Base-by-base conservation (phyloP, 176 grass and related monocot genomes). In the Carex kokanica region DNA sequence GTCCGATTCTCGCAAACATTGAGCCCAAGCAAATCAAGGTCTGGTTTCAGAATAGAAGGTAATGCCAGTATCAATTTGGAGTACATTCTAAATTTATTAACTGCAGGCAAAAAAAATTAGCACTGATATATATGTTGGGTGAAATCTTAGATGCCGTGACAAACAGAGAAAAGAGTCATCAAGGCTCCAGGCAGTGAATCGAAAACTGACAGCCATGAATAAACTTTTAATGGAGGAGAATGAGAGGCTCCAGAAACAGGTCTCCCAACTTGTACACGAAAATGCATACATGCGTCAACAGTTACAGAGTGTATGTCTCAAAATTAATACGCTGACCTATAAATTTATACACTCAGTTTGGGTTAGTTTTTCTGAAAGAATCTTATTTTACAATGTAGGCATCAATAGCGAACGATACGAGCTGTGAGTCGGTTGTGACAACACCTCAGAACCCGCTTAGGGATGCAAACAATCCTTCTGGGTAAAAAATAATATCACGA, bases 191-290 rank as follows among this genome's bases (percentile, higher is more conserved):
- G 86, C 93, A 0, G 97, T 99, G 64, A 99, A 99, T 86, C 88
- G 97, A 92, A 99, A 99, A 75, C 59, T 99, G 83, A 89, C 88
- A 1, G 97, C 97, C 11, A 96, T 99, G 93, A 99, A 99, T 70
- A 99, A 99, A 83, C 97, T 99, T 78, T 85, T 99, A 29, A 96
- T 99, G 97, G 97, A 99, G 69, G 97, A 99, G 82, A 99, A 99
- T 60, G 97, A 96, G 49, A 88, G 97, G 58, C 90, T 99, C 32
- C 97, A 96, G 88, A 99, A 99, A 87, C 93, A 99, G 89, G 97
- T 96, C 12, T 89, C 93, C 18, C 97, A 96, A 82, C 85, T 99
- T 56, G 89, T 99, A 68, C 88, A 89, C 41, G 93, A 99, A 79
- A 99, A 99, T 74, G 93, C 93, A 7, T 85, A 86, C 85, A 93